These are phyloP conservation scores for Aspergillus amoenus DNA, from an alignment of 2,329 filamentous ascomycete genomes.

Conservation along the genomic window DNA sequence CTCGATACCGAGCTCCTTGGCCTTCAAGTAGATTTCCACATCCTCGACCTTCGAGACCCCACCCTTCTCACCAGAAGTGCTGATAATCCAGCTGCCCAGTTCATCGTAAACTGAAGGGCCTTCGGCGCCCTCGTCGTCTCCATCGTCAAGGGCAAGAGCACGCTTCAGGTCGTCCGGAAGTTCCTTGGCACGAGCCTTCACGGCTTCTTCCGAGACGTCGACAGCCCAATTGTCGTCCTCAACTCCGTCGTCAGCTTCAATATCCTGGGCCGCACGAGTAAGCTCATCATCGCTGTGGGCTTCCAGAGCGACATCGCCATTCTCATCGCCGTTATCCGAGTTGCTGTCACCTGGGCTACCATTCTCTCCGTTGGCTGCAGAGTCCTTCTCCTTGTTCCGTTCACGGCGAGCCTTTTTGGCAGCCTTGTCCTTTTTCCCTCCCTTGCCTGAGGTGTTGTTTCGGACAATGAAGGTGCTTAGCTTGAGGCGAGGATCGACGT, in stretches of 20 bases:
- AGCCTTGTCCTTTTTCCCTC: constrained; percentile 93
- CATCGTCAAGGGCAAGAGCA: constrained; percentile 79
- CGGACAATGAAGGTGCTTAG: constrained; percentile 97
- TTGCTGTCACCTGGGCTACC: constrained; percentile 66
- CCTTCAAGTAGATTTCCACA: constrained; percentile 92
- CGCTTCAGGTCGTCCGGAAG: constrained; percentile 95
- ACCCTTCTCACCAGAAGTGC: constrained; percentile 67
- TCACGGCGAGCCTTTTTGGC: constrained; percentile 79
- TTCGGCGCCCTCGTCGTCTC: constrained; percentile 76
- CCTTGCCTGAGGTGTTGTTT: constrained; percentile 79
- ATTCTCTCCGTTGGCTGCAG: constrained; percentile 57
- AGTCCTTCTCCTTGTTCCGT: constrained; percentile 74
- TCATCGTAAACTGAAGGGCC: constrained; percentile 80
- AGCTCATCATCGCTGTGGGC: constrained; percentile 90
- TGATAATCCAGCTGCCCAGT: constrained; percentile 88
- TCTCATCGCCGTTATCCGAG: constrained; percentile 62
- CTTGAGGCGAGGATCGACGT: constrained; percentile 91
- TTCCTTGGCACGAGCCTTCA: constrained; percentile 89
- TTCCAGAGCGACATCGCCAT: constrained; percentile 65
- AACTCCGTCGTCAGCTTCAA: constrained; percentile 67
- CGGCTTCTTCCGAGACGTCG: constrained; percentile 91
- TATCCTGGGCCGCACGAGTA: constrained; percentile 71
- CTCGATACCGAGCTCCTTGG: constrained; percentile 93
- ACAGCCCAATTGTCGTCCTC: constrained; percentile 94
- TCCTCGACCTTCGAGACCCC: constrained; percentile 78